Percentiles rank a stretch among this genome's conserved stretches.
Conservation (phyloP, 2,329 filamentous ascomycete species). For the Sporothrix pallida region DNA sequence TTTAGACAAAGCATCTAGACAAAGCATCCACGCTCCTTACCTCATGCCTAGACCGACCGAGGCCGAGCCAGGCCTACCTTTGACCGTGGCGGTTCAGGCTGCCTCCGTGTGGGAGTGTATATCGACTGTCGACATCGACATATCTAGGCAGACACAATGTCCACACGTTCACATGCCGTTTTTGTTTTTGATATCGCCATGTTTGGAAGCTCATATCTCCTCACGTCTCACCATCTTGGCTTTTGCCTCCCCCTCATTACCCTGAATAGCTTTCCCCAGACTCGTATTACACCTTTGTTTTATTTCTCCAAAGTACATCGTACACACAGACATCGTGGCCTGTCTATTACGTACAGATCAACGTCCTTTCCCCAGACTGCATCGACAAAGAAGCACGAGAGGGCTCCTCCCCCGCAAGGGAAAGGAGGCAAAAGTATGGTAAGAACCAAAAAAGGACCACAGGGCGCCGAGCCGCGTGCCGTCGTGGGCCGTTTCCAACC, state of each 20-base stretch:
- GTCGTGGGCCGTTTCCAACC: conserved; percentile 4
- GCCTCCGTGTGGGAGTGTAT: background rate
- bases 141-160: no score
- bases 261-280: background rate
- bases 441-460: background rate
- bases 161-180: background rate
- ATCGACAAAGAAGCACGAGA: background rate
- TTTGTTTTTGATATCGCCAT: background rate
- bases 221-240: background rate
- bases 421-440: background rate
- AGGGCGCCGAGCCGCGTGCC: background rate
- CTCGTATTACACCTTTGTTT: background rate
- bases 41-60: background rate
- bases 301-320: background rate
- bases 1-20: background rate
- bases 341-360: conserved; percentile 29
- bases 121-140: background rate
- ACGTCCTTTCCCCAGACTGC: conserved; percentile 19
- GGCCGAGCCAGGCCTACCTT: background rate
- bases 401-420: conserved; percentile 10
- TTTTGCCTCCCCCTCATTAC: background rate
- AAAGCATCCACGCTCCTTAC: no score
- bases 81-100: background rate
- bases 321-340: background rate
- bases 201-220: background rate